Percentiles rank a stretch among this genome's conserved stretches.
phyloP scores from a whole-genome alignment of 768 basidiomycete species.

The Hygrophorus russula region DNA sequence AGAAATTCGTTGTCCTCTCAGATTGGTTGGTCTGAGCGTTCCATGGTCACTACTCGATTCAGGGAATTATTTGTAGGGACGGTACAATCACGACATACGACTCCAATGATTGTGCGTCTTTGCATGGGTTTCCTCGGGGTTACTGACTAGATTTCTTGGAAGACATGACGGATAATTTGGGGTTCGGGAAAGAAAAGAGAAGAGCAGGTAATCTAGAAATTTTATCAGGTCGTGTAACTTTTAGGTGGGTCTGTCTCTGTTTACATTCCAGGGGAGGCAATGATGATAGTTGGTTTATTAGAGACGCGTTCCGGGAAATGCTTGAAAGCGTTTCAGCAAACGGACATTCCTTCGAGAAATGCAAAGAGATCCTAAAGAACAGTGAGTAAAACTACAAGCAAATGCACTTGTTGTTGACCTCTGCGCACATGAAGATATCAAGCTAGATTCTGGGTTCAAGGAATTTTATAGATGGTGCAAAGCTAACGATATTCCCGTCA shows the following conservation, averaged over 20 bases:
- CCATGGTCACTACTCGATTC: neutral
- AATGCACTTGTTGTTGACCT: neutral
- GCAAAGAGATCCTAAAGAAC: constrained; percentile 61
- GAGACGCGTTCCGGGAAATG: constrained; percentile 86
- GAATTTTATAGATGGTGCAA: constrained; percentile 83
- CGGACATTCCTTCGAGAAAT: constrained; percentile 77
- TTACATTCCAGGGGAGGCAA: neutral
- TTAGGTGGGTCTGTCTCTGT: constrained; percentile 36
- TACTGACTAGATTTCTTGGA: constrained; percentile 1
- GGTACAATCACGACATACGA: constrained; percentile 90
- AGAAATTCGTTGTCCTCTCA: constrained; percentile 77
- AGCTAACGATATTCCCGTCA: constrained; percentile 67
- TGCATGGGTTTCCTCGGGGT: neutral
- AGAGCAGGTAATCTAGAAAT: constrained; percentile 65
- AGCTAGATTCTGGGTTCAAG: constrained; percentile 81
- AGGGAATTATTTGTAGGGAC: constrained; percentile 42
- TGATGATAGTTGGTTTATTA: constrained; percentile 16
- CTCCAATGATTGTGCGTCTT: constrained; percentile 75
- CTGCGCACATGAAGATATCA: constrained; percentile 47
- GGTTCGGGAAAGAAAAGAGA: constrained; percentile 69
- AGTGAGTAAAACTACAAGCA: constrained; percentile 29
- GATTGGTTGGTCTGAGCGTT: constrained; percentile 61
- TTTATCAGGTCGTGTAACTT: constrained; percentile 54
- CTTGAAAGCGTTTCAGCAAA: constrained; percentile 64
- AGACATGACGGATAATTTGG: constrained; percentile 88